These are phyloP conservation scores for Mimosa pudica DNA, from an alignment of 306 rosid species.

Conservation along the genomic window DNA sequence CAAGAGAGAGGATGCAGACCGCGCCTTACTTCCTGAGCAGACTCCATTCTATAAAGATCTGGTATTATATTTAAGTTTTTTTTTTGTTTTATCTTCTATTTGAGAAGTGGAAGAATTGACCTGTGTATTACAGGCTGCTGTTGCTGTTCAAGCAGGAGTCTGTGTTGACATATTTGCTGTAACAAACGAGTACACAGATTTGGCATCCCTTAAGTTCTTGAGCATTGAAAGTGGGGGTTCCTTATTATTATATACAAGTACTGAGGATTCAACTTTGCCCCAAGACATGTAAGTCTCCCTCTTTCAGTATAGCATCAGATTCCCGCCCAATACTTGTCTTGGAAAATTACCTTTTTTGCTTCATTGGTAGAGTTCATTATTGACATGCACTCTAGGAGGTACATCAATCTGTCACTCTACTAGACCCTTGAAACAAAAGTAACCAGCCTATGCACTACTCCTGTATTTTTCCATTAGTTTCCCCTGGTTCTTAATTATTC, in stretches of 20 bases:
- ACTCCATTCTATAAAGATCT: conserved; percentile 92
- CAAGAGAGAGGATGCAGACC: conserved; percentile 97
- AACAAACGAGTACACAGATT: conserved; percentile 93
- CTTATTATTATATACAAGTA: conserved; percentile 73
- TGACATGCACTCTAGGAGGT: neutral
- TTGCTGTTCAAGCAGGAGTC: conserved; percentile 98
- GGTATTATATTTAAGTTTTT: conserved; percentile 49
- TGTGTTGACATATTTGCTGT: conserved; percentile 97
- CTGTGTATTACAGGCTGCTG: conserved; percentile 76
- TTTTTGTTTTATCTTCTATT: conserved; percentile 23
- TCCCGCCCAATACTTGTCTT: conserved; percentile 18
- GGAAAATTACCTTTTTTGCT: conserved; percentile 29
- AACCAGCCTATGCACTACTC: neutral
- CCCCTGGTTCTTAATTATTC: neutral
- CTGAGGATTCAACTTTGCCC: conserved; percentile 93
- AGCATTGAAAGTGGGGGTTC: conserved; percentile 96
- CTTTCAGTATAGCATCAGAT: conserved; percentile 13
- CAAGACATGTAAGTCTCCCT: conserved; percentile 91
- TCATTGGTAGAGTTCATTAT: conserved; percentile 8
- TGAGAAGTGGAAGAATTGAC: conserved; percentile 44
- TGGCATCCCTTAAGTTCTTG: conserved; percentile 90
- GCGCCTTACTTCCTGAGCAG: conserved; percentile 96
- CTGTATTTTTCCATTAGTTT: neutral
- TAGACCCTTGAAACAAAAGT: neutral
- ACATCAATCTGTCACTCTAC: neutral